Base-by-base conservation (phyloP, 129 eudicot genomes). In the Kitagawia praeruptora region DNA sequence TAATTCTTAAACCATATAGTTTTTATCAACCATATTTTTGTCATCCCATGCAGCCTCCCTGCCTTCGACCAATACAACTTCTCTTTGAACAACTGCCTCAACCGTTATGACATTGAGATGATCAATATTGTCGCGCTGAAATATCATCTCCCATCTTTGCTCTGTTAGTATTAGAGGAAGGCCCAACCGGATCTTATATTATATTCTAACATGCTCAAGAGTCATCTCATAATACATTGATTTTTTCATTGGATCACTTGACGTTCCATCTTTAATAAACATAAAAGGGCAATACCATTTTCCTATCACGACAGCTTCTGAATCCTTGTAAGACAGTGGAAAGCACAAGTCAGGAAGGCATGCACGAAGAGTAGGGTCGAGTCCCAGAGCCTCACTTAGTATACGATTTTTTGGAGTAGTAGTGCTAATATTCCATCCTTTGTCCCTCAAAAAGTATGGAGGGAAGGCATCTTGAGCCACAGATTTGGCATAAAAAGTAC, bases 271-370 rank as follows among this genome's bases (percentile, higher is more conserved):
- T 42, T 89, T 85, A 28, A 93, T 79, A 42, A 93, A 93, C 81
- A 93, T 67, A 63, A 91, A 93, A 63, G 97, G 98, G 28, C 87
- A 81, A 69, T 89, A 89, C 98, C 98, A 91, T 83, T 87, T 91
- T 19, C 98, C 98, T 37, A 93, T 87, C 0, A 75, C 80, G 41
- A 81, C 84, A 0, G 78, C 37, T 9, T 81, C 64, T 13, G 91
- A 86, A 80, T 77, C n/a, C 49, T 88, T 79, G n/a, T 27, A 18
- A 0, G 90, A 80, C 14, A 76, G 45, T 28, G 88, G 77, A 48
- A 82, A 81, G 15, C 73, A 82, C 16, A 85, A 58, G 12, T 80
- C 83, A 4, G 93, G 96, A 39, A 87, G 92, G 8, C 77, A 85
- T 40, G 88, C 81, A 46, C 97, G 96, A 23, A 93, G 82, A 21